Evolutionary conservation across 768 basidiomycete genomes (phyloP).

Genomic region (Mycena kentingensis): DNA sequence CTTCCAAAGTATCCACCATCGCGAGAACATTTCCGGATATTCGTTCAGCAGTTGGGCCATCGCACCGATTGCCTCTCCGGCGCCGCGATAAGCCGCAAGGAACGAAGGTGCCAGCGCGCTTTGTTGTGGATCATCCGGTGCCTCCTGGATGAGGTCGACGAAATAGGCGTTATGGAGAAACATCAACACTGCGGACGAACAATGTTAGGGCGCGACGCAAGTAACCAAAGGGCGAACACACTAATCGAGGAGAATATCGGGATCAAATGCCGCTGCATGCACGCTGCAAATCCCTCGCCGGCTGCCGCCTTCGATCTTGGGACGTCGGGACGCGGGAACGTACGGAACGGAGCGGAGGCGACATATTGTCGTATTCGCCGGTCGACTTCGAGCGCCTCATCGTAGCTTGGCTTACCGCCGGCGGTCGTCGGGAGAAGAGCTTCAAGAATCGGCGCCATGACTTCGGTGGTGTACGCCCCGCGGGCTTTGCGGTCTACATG

Average conservation of each 20-base stretch:
- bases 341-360: not conserved
- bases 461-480: not conserved
- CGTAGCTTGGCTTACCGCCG: not conserved
- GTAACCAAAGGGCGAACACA: not conserved
- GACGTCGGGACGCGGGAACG: no score
- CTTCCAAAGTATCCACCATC: conserved; percentile 1
- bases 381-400: not conserved
- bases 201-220: not conserved
- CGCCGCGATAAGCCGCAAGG: not conserved
- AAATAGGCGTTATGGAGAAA: not conserved
- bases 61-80: not conserved
- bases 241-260: not conserved
- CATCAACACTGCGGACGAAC: not conserved
- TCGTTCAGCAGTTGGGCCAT: not conserved
- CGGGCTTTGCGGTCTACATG: not conserved
- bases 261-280: not conserved
- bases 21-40: not conserved
- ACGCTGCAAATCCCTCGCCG: not conserved
- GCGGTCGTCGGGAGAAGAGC: not conserved
- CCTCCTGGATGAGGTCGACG: not conserved
- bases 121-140: not conserved
- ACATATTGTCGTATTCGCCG: not conserved
- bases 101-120: not conserved
- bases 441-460: not conserved
- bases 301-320: no score